Evolutionary conservation across 1,284 basidiomycete species (phyloP).

Genomic region (Papiliotrema terrestris): DNA sequence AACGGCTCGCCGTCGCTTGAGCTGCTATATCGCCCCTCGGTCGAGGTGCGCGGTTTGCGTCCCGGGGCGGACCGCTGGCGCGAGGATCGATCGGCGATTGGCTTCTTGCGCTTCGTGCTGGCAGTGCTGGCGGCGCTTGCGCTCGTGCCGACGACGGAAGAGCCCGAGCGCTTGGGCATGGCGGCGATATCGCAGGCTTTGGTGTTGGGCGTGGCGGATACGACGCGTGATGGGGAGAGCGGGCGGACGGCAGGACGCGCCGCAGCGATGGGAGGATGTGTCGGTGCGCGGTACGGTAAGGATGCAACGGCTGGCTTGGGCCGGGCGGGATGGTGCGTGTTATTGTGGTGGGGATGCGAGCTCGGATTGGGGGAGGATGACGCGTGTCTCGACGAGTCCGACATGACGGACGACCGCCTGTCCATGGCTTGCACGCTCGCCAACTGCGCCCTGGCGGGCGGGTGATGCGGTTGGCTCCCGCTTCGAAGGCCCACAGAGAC

Average conservation of each 20-base stretch:
- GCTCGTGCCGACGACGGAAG: not conserved
- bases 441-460: not conserved
- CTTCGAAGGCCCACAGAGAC: conserved; percentile 35
- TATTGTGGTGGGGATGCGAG: not conserved
- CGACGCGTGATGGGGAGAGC: conserved; percentile 10
- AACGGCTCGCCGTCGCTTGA: conserved; percentile 11
- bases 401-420: not conserved
- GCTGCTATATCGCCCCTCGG: not conserved
- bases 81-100: not conserved
- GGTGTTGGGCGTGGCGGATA: conserved; percentile 8
- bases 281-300: not conserved
- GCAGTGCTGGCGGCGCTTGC: not conserved
- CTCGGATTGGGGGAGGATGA: not conserved
- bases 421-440: not conserved
- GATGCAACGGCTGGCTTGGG: not conserved
- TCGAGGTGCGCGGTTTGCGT: no score
- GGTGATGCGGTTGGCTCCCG: not conserved
- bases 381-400: not conserved
- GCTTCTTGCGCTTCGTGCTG: not conserved
- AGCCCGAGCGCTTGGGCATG: not conserved
- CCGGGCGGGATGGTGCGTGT: not conserved
- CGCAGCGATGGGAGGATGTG: not conserved
- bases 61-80: not conserved
- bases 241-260: not conserved
- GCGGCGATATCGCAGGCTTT: conserved; percentile 2